Evolutionary conservation across 2,329 filamentous ascomycete species (phyloP).

Genomic region (Cladophialophora exuberans): DNA sequence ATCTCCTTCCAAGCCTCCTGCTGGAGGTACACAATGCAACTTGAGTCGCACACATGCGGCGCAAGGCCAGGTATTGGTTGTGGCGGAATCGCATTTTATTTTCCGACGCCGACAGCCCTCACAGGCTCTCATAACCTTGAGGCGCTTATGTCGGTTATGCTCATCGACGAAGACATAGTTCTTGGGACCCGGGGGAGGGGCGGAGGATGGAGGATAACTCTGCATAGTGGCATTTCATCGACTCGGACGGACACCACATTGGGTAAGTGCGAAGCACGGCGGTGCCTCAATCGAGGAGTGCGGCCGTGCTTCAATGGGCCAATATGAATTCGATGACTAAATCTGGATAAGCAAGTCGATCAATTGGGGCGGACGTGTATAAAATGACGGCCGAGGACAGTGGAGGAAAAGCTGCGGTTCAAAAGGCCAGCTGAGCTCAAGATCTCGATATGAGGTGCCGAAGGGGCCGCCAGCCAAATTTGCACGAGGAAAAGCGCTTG

Average conservation of each 20-base stretch:
- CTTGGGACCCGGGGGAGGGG: constrained; percentile 29
- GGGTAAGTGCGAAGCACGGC: constrained; percentile 28
- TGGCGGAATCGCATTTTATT: constrained; percentile 97
- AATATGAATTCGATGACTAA: constrained; percentile 7
- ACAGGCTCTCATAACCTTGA: constrained; percentile 98
- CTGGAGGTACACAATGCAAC: constrained; percentile 88
- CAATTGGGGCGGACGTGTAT: neutral
- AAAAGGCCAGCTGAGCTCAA: constrained; percentile 1
- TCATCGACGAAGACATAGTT: constrained; percentile 99
- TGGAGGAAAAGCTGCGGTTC: neutral
- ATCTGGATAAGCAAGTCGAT: constrained; percentile 5
- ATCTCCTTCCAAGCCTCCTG: constrained; percentile 72
- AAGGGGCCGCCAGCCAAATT: too few species aligned
- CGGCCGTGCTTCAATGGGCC: constrained; percentile 15
- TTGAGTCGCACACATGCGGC: constrained; percentile 91
- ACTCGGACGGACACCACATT: constrained; percentile 30
- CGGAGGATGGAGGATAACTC: constrained; percentile 27
- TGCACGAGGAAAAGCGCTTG: too few species aligned
- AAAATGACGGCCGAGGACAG: neutral
- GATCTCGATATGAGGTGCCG: neutral
- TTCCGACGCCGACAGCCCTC: constrained; percentile 93
- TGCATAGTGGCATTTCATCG: constrained; percentile 32
- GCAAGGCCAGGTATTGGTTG: constrained; percentile 96
- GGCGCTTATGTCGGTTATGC: constrained; percentile 94
- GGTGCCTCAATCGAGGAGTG: constrained; percentile 23